These are phyloP conservation scores for Hanseniaspora pseudoguilliermondii DNA, from an alignment of 805 yeast species.

Conservation along the genomic window DNA sequence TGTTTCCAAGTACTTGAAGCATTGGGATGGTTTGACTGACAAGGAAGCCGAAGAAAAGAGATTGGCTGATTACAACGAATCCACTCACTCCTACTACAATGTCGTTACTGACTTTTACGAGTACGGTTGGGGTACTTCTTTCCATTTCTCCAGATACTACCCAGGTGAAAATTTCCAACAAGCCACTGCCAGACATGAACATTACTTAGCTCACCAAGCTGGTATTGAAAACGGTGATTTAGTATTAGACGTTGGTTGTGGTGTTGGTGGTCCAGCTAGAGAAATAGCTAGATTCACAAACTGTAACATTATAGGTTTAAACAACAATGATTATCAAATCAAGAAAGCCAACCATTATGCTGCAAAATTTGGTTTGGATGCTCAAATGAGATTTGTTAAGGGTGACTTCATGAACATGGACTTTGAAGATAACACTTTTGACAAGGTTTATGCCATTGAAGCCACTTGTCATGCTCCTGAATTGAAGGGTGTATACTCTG, in stretches of 20 bases:
- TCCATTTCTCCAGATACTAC: conserved; percentile 93
- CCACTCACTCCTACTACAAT: conserved; percentile 92
- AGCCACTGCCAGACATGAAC: conserved; percentile 95
- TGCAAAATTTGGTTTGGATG: conserved; percentile 44
- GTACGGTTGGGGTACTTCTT: conserved; percentile 98
- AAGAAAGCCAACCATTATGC: conserved; percentile 83
- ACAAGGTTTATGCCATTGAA: conserved; percentile 95
- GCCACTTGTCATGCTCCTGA: conserved; percentile 98
- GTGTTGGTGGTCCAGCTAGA: conserved; percentile 99
- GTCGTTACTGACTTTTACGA: conserved; percentile 96
- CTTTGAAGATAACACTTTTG: conserved; percentile 77
- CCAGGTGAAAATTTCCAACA: conserved; percentile 87
- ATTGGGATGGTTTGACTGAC: conserved; percentile 88
- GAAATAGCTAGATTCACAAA: conserved; percentile 88
- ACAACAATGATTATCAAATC: conserved; percentile 94
- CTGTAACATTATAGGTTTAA: conserved; percentile 75
- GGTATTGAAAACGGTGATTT: conserved; percentile 65
- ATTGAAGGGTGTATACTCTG: conserved; percentile 87
- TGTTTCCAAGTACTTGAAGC: conserved; percentile 80
- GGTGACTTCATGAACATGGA: conserved; percentile 99
- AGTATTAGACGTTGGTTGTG: conserved; percentile 96
- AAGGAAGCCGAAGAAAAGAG: conserved; percentile 58
- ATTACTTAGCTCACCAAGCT: conserved; percentile 79
- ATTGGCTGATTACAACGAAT: conserved; percentile 72
- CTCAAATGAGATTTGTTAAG: conserved; percentile 74